phyloP scores from a whole-genome alignment of 2,329 filamentous ascomycete genomes.

The Fusarium sambucinum region DNA sequence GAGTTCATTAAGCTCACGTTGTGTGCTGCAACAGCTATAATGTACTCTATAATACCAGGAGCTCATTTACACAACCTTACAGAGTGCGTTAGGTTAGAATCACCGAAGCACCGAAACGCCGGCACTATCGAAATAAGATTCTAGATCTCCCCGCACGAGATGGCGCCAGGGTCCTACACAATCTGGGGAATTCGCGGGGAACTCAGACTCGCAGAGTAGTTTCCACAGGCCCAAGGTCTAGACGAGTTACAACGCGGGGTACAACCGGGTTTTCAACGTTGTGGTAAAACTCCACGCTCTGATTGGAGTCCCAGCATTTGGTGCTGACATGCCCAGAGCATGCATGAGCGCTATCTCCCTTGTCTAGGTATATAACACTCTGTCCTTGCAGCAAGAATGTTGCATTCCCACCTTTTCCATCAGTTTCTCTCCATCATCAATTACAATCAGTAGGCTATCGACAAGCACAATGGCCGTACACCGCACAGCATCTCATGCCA shows the following conservation, averaged over 20 bases:
- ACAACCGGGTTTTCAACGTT: background rate
- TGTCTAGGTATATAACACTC: background rate
- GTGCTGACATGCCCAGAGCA: accelerated
- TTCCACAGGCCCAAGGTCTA: background rate
- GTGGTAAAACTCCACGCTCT: background rate
- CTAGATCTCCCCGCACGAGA: background rate
- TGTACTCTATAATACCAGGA: background rate
- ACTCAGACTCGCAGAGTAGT: background rate
- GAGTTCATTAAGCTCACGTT: no score
- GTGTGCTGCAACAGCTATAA: no score
- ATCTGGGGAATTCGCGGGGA: background rate
- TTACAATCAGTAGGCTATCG: background rate
- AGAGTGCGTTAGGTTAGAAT: background rate
- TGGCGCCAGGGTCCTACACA: background rate
- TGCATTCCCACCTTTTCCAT: background rate
- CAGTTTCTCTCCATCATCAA: background rate
- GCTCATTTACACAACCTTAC: accelerated
- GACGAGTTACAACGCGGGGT: background rate
- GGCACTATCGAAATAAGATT: background rate
- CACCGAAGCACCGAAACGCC: conserved; percentile 4
- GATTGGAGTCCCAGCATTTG: no score
- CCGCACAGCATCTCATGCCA: background rate
- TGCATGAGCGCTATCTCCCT: background rate
- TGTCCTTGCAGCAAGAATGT: background rate
- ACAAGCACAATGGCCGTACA: background rate